Conservation (phyloP, 1,139 yeast genomes). For the Hyphopichia fennica region DNA sequence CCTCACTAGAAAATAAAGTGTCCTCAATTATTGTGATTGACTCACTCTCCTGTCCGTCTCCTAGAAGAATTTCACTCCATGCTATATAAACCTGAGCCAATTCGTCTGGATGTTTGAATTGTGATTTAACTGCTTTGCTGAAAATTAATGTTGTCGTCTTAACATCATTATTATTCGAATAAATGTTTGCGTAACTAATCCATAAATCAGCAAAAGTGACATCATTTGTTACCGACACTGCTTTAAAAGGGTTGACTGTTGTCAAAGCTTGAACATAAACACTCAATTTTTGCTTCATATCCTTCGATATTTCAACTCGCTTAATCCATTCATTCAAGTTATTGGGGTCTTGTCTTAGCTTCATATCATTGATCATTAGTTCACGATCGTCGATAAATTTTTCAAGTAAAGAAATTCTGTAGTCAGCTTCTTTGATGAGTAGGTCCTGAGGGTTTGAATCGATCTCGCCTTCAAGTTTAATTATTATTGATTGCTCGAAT, state of each 20-base stretch:
- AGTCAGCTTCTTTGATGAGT: conserved; percentile 32
- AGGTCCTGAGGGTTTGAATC: conserved; percentile 18
- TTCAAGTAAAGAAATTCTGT: conserved; percentile 54
- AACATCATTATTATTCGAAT: conserved; percentile 54
- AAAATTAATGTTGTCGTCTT: conserved; percentile 64
- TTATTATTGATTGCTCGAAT: conserved; percentile 55
- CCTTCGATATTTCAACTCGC: conserved; percentile 46
- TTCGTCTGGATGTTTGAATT: conserved; percentile 62
- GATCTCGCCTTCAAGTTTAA: conserved; percentile 31
- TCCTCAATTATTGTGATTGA: conserved; percentile 55
- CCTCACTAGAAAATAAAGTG: conserved; percentile 35
- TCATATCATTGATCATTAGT: conserved; percentile 62
- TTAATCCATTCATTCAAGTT: conserved; percentile 69
- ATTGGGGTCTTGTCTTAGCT: conserved; percentile 61
- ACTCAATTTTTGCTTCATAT: conserved; percentile 44
- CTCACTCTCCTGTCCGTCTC: conserved; percentile 43
- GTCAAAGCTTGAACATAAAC: conserved; percentile 68
- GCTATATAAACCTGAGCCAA: conserved; percentile 65
- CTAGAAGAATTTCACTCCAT: conserved; percentile 71
- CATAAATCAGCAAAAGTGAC: conserved; percentile 57
- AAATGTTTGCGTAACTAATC: conserved; percentile 67
- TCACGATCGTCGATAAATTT: conserved; percentile 55
- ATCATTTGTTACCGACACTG: conserved; percentile 25
- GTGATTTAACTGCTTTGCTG: conserved; percentile 70
- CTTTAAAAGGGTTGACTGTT: conserved; percentile 63